Conservation (phyloP, 1,284 basidiomycete species). For the Athelia psychrophila region DNA sequence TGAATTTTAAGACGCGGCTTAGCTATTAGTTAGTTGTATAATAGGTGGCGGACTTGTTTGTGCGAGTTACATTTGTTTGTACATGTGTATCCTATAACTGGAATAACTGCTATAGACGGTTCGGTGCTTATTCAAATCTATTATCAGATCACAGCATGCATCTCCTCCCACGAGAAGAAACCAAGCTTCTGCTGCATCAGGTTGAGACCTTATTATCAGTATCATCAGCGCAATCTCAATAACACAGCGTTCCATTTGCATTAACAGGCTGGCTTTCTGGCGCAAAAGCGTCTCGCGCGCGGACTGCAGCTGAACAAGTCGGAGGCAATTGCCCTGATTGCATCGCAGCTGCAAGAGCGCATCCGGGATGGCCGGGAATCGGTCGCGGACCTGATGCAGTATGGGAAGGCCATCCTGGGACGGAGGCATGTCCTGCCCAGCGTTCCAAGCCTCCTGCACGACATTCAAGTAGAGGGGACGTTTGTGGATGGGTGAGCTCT, state of each 20-base stretch:
- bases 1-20: too few species aligned
- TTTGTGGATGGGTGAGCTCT: constrained; percentile 65
- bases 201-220: too few species aligned
- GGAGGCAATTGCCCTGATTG: constrained; percentile 90
- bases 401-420: constrained; percentile 88
- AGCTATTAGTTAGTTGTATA: too few species aligned
- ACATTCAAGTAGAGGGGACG: constrained; percentile 92
- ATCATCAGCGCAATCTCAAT: too few species aligned
- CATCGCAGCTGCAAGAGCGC: constrained; percentile 88
- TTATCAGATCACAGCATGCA: too few species aligned
- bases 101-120: too few species aligned
- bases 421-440: constrained; percentile 86
- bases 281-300: constrained; percentile 92
- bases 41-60: too few species aligned
- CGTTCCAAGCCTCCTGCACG: constrained; percentile 65
- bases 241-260: too few species aligned
- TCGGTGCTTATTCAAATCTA: too few species aligned
- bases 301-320: constrained; percentile 85
- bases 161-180: constrained; percentile 48
- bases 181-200: constrained; percentile 53
- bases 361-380: constrained; percentile 93
- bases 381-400: constrained; percentile 89
- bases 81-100: too few species aligned
- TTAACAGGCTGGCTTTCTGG: constrained; percentile 85
- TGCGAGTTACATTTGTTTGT: too few species aligned